Evolutionary conservation across 2,329 filamentous ascomycete genomes (phyloP), one percentile per base, ranked within the genome.

Genomic region (Lachnellula arida): DNA sequence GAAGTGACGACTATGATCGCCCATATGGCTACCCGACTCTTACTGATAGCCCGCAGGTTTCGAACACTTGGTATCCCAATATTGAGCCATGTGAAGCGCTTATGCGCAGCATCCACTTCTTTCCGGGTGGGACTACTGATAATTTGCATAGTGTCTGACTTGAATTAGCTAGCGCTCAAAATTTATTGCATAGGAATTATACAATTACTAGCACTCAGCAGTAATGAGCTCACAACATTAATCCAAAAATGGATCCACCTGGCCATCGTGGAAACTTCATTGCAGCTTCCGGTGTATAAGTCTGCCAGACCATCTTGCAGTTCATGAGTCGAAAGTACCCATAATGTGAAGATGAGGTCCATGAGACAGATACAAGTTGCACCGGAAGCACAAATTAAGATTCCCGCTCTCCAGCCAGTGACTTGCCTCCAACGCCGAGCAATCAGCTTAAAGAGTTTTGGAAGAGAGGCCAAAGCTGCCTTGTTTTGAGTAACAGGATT

Each of bases 1-100:
- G 57, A 59, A n/a, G 34, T 49, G 14, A 54, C n/a, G 7, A 43
- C 17, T 15, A 59, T 28, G 6, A 59, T n/a, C 3, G 7, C 6
- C 12, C 47, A 49, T 15, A 37, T 14, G 9, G 6, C n/a, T 11
- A 37, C 2, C 32, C 47, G 35, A 25, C 47, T 19, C 8, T n/a
- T 35, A 9, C 6, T 17, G 15, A 49, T 49, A 17, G 15, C 17
- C 19, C 25, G n/a, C 12, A 49, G 8, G 25, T 49, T 49, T 19
- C 47, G 12, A 4, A 49, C 14, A 14, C 47, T 34, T 17, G 28
- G 12, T 5, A 39, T 17, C 6, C 47, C 47, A 35, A 49, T 39
- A 37, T 34, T 5, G 2, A 49, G 17, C 47, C 47, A 49, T n/a
- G 17, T 17, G 4, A 12, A 25, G 3, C 12, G 2, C 17, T 32